Evolutionary conservation across 805 yeast genomes (phyloP).

Genomic region (Yarrowia sp.): DNA sequence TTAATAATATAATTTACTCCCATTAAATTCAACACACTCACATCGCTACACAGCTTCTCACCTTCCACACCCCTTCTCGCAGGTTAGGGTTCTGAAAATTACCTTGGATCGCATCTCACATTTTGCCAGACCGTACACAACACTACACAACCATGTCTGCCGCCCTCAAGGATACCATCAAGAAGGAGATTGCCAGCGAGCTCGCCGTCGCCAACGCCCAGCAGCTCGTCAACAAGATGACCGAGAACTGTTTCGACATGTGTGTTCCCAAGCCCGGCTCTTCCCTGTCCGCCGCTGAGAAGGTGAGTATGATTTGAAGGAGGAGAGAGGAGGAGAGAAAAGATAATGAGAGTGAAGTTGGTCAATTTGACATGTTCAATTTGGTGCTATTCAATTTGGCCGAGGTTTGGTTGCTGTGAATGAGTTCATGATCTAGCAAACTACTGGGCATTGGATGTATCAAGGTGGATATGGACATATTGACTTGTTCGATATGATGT

Average conservation of each 20-base stretch:
- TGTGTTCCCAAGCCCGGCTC: constrained; percentile 67
- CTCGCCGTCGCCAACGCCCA: constrained; percentile 90
- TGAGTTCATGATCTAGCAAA: too few relatives aligned
- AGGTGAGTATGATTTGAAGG: constrained; percentile 32
- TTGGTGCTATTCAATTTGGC: too few relatives aligned
- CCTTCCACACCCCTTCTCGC: not conserved
- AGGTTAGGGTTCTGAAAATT: constrained; percentile 15
- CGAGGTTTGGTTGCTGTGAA: too few relatives aligned
- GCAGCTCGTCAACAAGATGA: constrained; percentile 76
- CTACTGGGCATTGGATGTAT: too few relatives aligned
- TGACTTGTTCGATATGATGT: too few relatives aligned
- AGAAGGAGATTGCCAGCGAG: constrained; percentile 72
- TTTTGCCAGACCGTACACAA: not conserved
- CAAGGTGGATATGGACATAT: too few relatives aligned
- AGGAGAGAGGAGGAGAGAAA: not conserved
- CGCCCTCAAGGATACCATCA: constrained; percentile 59
- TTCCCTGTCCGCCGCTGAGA: constrained; percentile 51
- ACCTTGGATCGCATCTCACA: constrained; percentile 6
- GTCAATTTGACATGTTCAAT: too few relatives aligned
- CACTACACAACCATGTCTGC: constrained; percentile 35
- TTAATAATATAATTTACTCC: too few relatives aligned
- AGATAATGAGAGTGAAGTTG: too few relatives aligned
- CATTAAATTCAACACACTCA: not conserved
- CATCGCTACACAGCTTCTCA: not conserved
- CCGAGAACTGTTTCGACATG: constrained; percentile 81